phyloP scores from a whole-genome alignment of 1,284 basidiomycete species.

The Chalciporus sp. region DNA sequence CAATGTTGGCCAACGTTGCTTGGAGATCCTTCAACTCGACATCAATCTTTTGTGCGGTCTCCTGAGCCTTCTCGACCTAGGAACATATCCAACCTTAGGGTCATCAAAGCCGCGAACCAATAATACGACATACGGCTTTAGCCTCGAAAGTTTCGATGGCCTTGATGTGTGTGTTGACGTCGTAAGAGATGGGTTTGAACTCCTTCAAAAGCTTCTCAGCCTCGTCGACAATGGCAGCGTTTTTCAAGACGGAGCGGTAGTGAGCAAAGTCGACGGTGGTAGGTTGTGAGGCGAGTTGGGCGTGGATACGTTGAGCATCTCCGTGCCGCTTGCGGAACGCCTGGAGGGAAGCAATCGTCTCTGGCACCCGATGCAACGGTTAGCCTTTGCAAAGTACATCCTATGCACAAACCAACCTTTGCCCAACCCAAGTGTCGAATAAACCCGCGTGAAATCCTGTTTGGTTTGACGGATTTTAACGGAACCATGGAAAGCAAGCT shows the following conservation, averaged over 20 bases:
- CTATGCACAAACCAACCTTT: constrained; percentile 64
- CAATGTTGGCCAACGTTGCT: constrained; percentile 95
- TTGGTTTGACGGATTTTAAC: constrained; percentile 15
- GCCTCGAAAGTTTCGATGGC: constrained; percentile 97
- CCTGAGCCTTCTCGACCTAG: constrained; percentile 89
- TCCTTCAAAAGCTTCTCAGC: constrained; percentile 88
- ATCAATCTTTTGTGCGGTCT: constrained; percentile 91
- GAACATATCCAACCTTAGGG: constrained; percentile 8
- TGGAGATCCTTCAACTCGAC: constrained; percentile 92
- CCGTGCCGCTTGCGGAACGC: constrained; percentile 96
- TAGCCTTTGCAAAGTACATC: constrained; percentile 2
- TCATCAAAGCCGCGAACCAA: neutral
- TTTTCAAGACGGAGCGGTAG: constrained; percentile 92
- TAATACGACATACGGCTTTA: constrained; percentile 79
- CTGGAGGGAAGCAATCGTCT: constrained; percentile 87
- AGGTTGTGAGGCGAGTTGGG: constrained; percentile 71
- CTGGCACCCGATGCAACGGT: constrained; percentile 42
- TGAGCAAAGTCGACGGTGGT: constrained; percentile 87
- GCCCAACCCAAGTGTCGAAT: constrained; percentile 87
- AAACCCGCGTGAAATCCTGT: constrained; percentile 92
- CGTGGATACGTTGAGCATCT: constrained; percentile 82
- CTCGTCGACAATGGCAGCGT: constrained; percentile 90
- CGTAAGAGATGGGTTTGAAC: constrained; percentile 98
- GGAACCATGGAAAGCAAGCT: neutral
- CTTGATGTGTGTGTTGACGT: constrained; percentile 89